Base-by-base conservation (phyloP, 352 stramenopile species). In the Globisporangium sylvaticum region DNA sequence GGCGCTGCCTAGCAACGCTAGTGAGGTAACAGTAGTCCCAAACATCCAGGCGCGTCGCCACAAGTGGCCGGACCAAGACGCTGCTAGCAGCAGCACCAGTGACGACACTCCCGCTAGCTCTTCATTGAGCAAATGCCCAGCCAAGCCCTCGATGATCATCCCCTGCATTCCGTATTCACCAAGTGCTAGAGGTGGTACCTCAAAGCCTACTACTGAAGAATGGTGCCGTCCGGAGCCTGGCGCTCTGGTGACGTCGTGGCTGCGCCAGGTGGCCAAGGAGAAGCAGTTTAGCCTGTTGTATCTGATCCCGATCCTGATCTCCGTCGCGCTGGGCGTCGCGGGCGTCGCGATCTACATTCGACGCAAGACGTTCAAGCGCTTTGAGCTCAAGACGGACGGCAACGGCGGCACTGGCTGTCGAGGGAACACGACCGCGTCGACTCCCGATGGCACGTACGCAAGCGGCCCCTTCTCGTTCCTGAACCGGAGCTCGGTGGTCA, bases 191-290 rank as follows among this genome's bases (percentile, higher is more conserved):
- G 10, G 1, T 15, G n/a, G 58, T 46, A 5, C 9, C 0, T 6
- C 27, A 24, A 29, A 44, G 8, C n/a, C 10, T 15, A 34, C 22
- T 2, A 42, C 34, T 42, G 34, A 14, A 6, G 34, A 48, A 15
- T 83, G 76, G 76, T 72, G 56, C 48, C 73, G 74, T 39, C 76
- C 76, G 14, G 15, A 25, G 3, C 59, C 74, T 4, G 71, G 73
- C 20, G 57, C 37, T 20, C 66, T 83, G 7, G 76, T 83, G 39
- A 71, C 62, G 8, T 73, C 76, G 9, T 83, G 76, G 76, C 63
- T 83, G 4, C 64, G 69, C 15, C 54, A 69, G 31, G 65, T 69
- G 12, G 66, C 77, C 39, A 64, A 57, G n/a, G 12, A 68, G 8
- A 63, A 70, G 42, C 31, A 59, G 39, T 62, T 67, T 53, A 66